Evolutionary conservation across 2,329 filamentous ascomycete genomes (phyloP), one percentile per base, ranked within the genome.

Genomic region (Chaetomiaceae sp.): DNA sequence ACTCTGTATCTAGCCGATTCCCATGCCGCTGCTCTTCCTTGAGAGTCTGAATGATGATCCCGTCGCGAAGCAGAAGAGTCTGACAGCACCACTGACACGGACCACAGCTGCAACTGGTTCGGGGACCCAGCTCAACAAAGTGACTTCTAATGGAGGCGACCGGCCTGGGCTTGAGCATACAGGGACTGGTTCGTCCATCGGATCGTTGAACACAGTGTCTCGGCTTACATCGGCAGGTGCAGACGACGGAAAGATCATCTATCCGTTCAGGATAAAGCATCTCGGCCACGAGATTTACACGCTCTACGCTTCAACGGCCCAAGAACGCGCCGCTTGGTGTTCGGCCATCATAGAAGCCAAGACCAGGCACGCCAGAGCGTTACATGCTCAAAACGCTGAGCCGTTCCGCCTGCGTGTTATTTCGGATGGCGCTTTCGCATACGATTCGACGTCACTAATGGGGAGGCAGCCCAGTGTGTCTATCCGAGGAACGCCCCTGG

Each of bases 251-350:
- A 89, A 86, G 67, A 87, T 94, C 41, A 72, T 99, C 62, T 99
- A 91, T 67, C 94, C 95, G 0, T 99, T 99, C 81, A 85, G 85
- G 60, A 83, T 99, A 67, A 96, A 96, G 73, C 94, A 99, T 72
- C 80, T 99, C 18, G 94, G 95, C 11, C 89, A 95, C 43, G 91
- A 96, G 61, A 85, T 89, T 0, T 97, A 96, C 68, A 96, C 88
- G 0, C 75, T 99, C 1, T 97, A 95, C 67, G 91, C 92, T 0
- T 81, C 86, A 5, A 86, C 84, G 1, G 81, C 85, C 2, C 80
- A 86, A 56, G 87, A 85, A 62, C 81, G 94, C 53, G 78, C 84
- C 57, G 89, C 95, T 44, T 99, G 95, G 95, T 95, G 90, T 64
- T 84, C 84, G 59, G 95, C 90, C 71, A 95, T 99, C 62, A 86